Evolutionary conservation across 176 grass and related monocot genomes (phyloP).

Genomic region (barley (Hordeum vulgare)): DNA sequence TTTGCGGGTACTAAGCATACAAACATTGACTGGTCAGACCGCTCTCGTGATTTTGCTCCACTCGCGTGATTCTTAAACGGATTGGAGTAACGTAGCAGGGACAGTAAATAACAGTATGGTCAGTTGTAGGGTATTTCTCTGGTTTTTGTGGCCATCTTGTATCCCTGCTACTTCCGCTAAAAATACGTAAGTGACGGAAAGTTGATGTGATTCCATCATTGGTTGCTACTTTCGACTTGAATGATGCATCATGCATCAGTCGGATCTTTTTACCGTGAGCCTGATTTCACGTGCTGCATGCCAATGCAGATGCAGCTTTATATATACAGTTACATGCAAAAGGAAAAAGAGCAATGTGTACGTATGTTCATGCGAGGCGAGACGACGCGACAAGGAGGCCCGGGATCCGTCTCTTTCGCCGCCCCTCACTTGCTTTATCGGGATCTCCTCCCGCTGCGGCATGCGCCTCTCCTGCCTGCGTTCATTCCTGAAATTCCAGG

Average conservation of each 20-base stretch:
- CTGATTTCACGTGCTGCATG: background rate
- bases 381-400: background rate
- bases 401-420: background rate
- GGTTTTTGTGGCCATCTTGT: too few species aligned
- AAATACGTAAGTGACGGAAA: background rate
- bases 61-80: background rate
- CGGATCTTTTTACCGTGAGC: background rate
- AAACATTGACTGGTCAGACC: background rate
- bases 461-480: background rate
- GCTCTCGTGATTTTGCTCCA: background rate
- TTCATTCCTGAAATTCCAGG: background rate
- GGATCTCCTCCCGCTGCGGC: background rate
- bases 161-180: background rate
- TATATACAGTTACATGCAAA: background rate
- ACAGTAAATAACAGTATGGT: background rate
- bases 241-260: background rate
- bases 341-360: background rate
- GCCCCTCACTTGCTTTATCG: background rate
- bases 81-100: background rate
- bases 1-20: background rate
- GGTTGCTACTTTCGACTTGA: background rate
- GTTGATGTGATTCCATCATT: background rate
- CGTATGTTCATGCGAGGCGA: background rate
- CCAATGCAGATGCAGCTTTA: background rate
- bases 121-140: background rate